Conservation (phyloP, 176 grass and related monocot species). For the Zizania latifolia region DNA sequence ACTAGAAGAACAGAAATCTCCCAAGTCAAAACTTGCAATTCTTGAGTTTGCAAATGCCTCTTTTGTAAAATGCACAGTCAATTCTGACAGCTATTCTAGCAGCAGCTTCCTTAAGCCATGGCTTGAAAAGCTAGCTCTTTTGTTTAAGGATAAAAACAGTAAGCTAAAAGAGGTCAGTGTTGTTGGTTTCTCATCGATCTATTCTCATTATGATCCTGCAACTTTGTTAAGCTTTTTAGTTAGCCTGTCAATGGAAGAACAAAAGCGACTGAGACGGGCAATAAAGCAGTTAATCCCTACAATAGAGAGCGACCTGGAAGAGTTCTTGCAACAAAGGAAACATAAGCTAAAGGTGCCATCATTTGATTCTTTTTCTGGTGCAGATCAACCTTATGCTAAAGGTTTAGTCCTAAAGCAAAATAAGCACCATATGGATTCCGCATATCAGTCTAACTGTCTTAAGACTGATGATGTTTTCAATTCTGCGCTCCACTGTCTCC, state of each 20-base stretch:
- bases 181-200: conserved; percentile 68
- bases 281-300: conserved; percentile 65
- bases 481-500: conserved; percentile 26
- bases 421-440: not conserved
- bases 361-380: conserved; percentile 50
- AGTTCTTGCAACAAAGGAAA: conserved; percentile 74
- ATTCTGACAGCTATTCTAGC: conserved; percentile 51
- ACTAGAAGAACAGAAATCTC: conserved; percentile 84
- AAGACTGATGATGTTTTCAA: conserved; percentile 29
- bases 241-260: conserved; percentile 76
- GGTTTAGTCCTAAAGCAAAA: conserved; percentile 7
- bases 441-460: not conserved
- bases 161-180: conserved; percentile 72
- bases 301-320: conserved; percentile 69
- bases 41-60: conserved; percentile 88
- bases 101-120: conserved; percentile 85
- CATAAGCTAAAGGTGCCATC: conserved; percentile 40
- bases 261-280: conserved; percentile 59
- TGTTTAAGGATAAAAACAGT: conserved; percentile 72
- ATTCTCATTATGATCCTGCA: conserved; percentile 66
- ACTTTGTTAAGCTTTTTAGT: conserved; percentile 71
- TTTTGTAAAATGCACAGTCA: conserved; percentile 66
- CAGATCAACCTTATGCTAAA: conserved; percentile 40
- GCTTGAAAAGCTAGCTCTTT: conserved; percentile 67
- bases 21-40: conserved; percentile 67